These are phyloP conservation scores for Shiraia bambusicola DNA, from an alignment of 2,329 filamentous ascomycete genomes.

Conservation along the genomic window DNA sequence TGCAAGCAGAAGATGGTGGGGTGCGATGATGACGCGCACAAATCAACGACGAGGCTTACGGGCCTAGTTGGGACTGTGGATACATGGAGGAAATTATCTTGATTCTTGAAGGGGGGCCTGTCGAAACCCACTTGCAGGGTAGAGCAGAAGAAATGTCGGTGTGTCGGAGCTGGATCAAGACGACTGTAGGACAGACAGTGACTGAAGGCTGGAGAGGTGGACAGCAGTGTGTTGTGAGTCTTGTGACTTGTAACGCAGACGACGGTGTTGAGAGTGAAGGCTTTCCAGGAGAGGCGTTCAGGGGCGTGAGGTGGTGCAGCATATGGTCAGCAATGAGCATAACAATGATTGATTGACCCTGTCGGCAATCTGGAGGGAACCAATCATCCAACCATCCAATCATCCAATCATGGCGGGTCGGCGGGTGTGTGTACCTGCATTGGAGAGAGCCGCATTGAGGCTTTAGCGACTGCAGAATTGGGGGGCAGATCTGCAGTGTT, in stretches of 20 bases:
- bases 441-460: slow-evolving; percentile 7
- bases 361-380: slow-evolving; percentile 21
- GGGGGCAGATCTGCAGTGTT: slow-evolving; percentile 13
- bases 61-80: slow-evolving; percentile 13
- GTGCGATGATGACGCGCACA: slow-evolving; percentile 21
- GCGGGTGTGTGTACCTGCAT: slow-evolving; percentile 25
- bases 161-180: slow-evolving; percentile 8
- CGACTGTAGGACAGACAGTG: slow-evolving; percentile 8
- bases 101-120: slow-evolving; percentile 19
- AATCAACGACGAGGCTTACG: slow-evolving; percentile 31
- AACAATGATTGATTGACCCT: slow-evolving; percentile 13
- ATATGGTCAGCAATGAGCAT: slow-evolving; percentile 15
- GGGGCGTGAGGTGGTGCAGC: slow-evolving; percentile 17
- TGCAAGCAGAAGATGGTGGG: slow-evolving; percentile 21
- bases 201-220: slow-evolving; percentile 4
- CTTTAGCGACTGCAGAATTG: slow-evolving; percentile 8
- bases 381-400: too few relatives aligned
- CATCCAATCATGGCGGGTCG: slow-evolving; percentile 21
- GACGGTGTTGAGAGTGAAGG: slow-evolving; percentile 2
- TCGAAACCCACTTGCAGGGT: slow-evolving; percentile 10
- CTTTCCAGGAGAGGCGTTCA: slow-evolving; percentile 12
- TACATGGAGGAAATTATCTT: slow-evolving; percentile 38
- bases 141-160: too few relatives aligned
- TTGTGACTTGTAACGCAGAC: not conserved
- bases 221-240: too few relatives aligned